Percentiles rank a stretch among this genome's conserved stretches.
phyloP scores from a whole-genome alignment of 2,329 filamentous ascomycete genomes.

The Aspergillaceae sp. region DNA sequence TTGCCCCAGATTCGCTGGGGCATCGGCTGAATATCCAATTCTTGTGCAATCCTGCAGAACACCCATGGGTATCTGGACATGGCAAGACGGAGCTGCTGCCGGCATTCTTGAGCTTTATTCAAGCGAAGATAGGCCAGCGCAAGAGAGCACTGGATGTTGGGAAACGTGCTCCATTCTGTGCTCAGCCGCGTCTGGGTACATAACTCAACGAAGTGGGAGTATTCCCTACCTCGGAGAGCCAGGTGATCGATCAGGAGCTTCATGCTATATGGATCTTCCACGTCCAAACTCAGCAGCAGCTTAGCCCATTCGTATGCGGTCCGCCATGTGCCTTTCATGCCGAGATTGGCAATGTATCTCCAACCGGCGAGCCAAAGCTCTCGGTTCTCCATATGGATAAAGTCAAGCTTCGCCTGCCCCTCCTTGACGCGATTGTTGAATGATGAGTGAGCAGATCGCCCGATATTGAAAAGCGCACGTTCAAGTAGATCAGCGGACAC shows the following conservation, averaged over 20 bases:
- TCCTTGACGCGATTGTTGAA: slow-evolving; percentile 68
- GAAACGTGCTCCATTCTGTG: slow-evolving; percentile 47
- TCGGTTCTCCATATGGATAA: slow-evolving; percentile 73
- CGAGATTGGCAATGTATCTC: slow-evolving; percentile 76
- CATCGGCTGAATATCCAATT: slow-evolving; percentile 64
- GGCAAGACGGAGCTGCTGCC: slow-evolving; percentile 55
- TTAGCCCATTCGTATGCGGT: slow-evolving; percentile 94
- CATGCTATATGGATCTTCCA: slow-evolving; percentile 73
- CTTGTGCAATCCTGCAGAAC: slow-evolving; percentile 69
- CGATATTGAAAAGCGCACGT: slow-evolving; percentile 84
- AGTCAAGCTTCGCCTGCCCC: slow-evolving; percentile 74
- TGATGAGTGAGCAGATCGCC: slow-evolving; percentile 73
- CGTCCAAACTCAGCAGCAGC: slow-evolving; percentile 66
- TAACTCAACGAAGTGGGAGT: slow-evolving; percentile 66
- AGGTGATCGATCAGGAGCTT: slow-evolving; percentile 73
- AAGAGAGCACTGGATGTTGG: slow-evolving; percentile 67
- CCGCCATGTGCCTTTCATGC: slow-evolving; percentile 85
- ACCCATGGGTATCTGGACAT: slow-evolving; percentile 76
- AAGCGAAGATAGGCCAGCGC: slow-evolving; percentile 67
- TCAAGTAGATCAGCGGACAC: slow-evolving; percentile 82
- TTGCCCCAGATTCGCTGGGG: slow-evolving; percentile 79
- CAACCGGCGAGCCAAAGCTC: slow-evolving; percentile 88
- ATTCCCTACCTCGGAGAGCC: slow-evolving; percentile 70
- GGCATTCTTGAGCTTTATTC: slow-evolving; percentile 57
- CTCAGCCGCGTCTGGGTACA: slow-evolving; percentile 45